A percentile compares a stretch with the other conserved stretches of the same genome.
phyloP scores from a whole-genome alignment of 2,329 filamentous ascomycete species.

The Colletotrichum echinochloae region DNA sequence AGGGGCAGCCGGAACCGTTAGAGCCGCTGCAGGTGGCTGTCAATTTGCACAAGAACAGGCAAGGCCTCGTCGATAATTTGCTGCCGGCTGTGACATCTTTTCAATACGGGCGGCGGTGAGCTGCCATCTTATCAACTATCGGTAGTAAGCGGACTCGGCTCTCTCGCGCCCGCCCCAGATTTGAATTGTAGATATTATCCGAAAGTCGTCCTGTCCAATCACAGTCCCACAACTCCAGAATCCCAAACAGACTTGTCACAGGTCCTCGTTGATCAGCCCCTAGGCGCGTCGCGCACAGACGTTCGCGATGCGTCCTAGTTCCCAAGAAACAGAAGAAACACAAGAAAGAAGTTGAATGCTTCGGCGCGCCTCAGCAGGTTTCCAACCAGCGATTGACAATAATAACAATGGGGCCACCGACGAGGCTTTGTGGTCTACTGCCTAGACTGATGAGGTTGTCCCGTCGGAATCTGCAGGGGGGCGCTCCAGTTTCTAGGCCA shows the following conservation, averaged over 20 bases:
- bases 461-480: conserved; percentile 34
- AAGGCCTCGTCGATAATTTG: neutral
- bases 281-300: conserved; percentile 30
- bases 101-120: neutral
- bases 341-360: conserved; percentile 9
- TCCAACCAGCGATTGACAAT: neutral
- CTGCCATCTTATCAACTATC: conserved; percentile 12
- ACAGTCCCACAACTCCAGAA: conserved; percentile 21
- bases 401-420: neutral
- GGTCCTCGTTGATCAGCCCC: conserved; percentile 29
- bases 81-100: neutral
- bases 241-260: conserved; percentile 40
- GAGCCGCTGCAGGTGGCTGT: conserved; percentile 29
- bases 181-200: neutral
- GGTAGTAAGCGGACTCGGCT: conserved; percentile 14
- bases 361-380: neutral
- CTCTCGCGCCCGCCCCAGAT: neutral
- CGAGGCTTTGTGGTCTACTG: conserved; percentile 18
- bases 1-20: conserved; percentile 16
- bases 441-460: conserved; percentile 13
- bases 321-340: conserved; percentile 13
- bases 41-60: conserved; percentile 11
- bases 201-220: conserved; percentile 18
- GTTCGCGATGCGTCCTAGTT: neutral
- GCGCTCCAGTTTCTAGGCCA: conserved; percentile 24